Evolutionary conservation across 345 rosid species (phyloP).

Genomic region (Luvunga scandens): DNA sequence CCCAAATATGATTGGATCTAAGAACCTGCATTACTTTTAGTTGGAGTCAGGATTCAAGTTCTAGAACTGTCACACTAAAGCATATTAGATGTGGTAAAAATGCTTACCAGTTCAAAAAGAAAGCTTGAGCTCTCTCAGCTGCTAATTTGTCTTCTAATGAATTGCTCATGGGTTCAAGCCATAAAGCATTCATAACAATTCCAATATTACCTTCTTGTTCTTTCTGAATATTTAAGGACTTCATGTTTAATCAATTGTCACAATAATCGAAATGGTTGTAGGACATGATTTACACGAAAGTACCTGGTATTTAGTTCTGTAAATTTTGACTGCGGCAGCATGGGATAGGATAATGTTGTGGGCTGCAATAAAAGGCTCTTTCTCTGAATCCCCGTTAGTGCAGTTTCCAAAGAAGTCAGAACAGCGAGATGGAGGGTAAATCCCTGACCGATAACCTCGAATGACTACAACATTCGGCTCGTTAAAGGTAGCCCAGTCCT

Average conservation of each 20-base stretch:
- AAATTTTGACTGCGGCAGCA: slow-evolving; percentile 26
- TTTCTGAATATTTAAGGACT: slow-evolving; percentile 14
- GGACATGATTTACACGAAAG: not conserved
- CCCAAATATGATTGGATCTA: slow-evolving; percentile 29
- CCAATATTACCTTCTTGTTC: slow-evolving; percentile 34
- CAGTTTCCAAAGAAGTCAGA: slow-evolving; percentile 51
- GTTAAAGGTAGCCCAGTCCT: slow-evolving; percentile 57
- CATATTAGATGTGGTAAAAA: not conserved
- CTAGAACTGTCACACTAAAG: not conserved
- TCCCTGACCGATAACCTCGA: slow-evolving; percentile 33
- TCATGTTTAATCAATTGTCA: not conserved
- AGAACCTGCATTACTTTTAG: slow-evolving; percentile 22
- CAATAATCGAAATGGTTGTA: not conserved
- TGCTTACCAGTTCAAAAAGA: slow-evolving; percentile 10
- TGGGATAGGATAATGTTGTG: slow-evolving; percentile 50
- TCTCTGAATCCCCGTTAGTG: slow-evolving; percentile 40
- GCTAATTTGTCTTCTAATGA: slow-evolving; percentile 28
- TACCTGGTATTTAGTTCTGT: slow-evolving; percentile 30
- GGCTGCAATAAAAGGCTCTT: slow-evolving; percentile 54
- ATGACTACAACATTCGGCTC: slow-evolving; percentile 46
- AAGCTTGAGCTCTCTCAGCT: slow-evolving; percentile 27
- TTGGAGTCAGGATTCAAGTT: not conserved
- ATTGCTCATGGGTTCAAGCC: slow-evolving; percentile 28
- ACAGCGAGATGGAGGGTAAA: slow-evolving; percentile 48
- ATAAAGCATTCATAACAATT: slow-evolving; percentile 21